Base-by-base conservation (phyloP, 2,329 filamentous ascomycete species). In the Xylaria sp. region DNA sequence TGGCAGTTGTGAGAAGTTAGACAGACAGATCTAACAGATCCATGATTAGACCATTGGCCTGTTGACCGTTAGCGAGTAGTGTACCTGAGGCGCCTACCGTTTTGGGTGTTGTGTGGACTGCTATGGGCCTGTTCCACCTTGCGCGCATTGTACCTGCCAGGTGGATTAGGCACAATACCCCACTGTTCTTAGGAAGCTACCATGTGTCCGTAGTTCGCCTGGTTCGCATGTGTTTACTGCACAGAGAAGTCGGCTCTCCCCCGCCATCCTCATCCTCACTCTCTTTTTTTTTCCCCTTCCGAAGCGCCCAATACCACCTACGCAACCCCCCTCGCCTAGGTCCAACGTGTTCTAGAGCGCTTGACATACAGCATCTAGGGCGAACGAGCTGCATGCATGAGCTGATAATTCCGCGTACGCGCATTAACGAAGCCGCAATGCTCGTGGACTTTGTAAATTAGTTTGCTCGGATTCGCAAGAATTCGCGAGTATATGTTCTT, bases 281-380 rank as follows among this genome's bases (percentile, higher is more conserved):
- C 41, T 13, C 12, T 43, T 15, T 2, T 43, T 6, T 43, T 18
- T 15, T 43, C 41, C 41, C 41, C 41, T 43, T 46, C 41, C 41
- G 13, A 18, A 18, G 41, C 41, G 15, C 41, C 13, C 41, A 46
- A 18, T 46, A 15, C 41, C 18, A 46, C 41, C 41, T n/a, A 46
- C 41, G n/a, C 41, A 18, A 46, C 3, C 15, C 7, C 7, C 41
- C 15, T n/a, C 41, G 15, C 41, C 41, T n/a, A 18, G 15, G 15
- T n/a, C 41, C 7, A 8, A 18, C 18, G 18, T 59, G 62, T 52
- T 64, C 62, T 59, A 59, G 55, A 64, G 54, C 46, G 15, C 33
- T 49, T 49, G 20, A 43, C 2, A 9, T 25, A 33, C 33, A 64
- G 13, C 31, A n/a, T 28, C 15, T 52, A 23, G 3, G 25, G 49